Evolutionary conservation across 2,329 filamentous ascomycete genomes (phyloP).

Genomic region (Botrytis hyacinthi): DNA sequence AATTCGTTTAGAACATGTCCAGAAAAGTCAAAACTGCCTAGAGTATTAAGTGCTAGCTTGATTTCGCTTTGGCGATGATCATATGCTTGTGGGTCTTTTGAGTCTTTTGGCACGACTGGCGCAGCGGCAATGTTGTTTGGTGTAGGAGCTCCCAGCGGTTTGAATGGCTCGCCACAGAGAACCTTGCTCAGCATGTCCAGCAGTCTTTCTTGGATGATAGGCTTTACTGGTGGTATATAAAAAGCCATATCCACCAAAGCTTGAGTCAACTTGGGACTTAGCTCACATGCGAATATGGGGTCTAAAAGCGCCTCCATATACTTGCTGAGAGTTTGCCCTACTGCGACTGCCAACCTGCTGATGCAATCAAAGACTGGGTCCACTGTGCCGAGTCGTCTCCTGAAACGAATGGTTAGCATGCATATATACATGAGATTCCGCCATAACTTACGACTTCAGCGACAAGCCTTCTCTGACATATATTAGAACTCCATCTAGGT

Average conservation of each 20-base stretch:
- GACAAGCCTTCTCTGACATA: slow-evolving; percentile 91
- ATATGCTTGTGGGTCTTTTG: slow-evolving; percentile 77
- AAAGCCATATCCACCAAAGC: slow-evolving; percentile 98
- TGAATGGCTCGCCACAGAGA: slow-evolving; percentile 86
- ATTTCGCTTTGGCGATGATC: slow-evolving; percentile 83
- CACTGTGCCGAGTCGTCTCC: slow-evolving; percentile 46
- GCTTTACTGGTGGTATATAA: slow-evolving; percentile 92
- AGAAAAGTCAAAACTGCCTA: slow-evolving; percentile 96
- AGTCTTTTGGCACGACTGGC: slow-evolving; percentile 82
- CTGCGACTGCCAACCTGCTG: slow-evolving; percentile 90
- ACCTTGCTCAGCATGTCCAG: slow-evolving; percentile 94
- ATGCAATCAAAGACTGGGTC: slow-evolving; percentile 95
- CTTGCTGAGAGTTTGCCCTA: slow-evolving; percentile 95
- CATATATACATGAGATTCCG: neutral
- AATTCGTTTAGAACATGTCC: slow-evolving; percentile 97
- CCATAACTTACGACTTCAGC: slow-evolving; percentile 63
- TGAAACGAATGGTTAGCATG: slow-evolving; percentile 38
- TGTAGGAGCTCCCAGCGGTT: slow-evolving; percentile 85
- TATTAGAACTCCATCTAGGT: slow-evolving; percentile 89
- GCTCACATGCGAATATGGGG: slow-evolving; percentile 93
- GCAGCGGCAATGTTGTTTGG: slow-evolving; percentile 76
- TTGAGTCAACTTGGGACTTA: slow-evolving; percentile 90
- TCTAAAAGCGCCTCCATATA: slow-evolving; percentile 96
- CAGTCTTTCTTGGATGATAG: slow-evolving; percentile 88
- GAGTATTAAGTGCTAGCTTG: slow-evolving; percentile 86